Evolutionary conservation across 2,329 filamentous ascomycete genomes (phyloP).

Genomic region (Xylariales sp.): DNA sequence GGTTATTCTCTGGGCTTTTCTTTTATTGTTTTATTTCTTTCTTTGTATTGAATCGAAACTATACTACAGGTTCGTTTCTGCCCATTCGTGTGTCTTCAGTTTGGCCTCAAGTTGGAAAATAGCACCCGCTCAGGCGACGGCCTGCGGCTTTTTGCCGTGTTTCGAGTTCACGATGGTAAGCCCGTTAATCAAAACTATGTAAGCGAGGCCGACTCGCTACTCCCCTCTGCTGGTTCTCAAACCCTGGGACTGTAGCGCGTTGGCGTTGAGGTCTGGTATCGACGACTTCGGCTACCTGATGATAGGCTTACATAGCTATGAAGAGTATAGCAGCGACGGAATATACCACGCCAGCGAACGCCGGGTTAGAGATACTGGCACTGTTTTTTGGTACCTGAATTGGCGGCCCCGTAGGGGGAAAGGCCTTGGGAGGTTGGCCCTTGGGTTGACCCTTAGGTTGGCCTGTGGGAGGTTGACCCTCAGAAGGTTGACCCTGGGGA

Average conservation of each 20-base stretch:
- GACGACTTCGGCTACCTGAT: not conserved
- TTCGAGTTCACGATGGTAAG: not conserved
- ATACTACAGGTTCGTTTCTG: not conserved
- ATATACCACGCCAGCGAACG: constrained; percentile 3
- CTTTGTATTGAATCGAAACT: not conserved
- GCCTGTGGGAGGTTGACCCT: no score
- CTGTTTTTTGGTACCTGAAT: not conserved
- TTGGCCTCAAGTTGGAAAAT: not conserved
- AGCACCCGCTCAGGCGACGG: not conserved
- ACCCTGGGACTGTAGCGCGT: not conserved
- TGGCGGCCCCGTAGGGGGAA: no score
- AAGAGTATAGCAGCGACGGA: not conserved
- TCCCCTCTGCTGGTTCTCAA: not conserved
- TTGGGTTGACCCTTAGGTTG: no score
- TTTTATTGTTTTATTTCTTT: not conserved
- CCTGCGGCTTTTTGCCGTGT: not conserved
- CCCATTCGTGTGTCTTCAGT: not conserved
- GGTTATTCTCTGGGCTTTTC: not conserved
- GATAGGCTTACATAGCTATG: not conserved
- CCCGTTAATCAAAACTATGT: not conserved
- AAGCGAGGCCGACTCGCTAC: not conserved
- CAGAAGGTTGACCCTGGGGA: no score
- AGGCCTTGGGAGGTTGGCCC: no score
- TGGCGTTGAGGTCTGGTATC: not conserved
- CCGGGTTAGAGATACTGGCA: not conserved